A percentile compares a stretch with the other conserved stretches of the same genome.
These are phyloP conservation scores for Blakeslea trispora DNA, from an alignment of 371 early-diverging fungal species.

Conservation along the genomic window DNA sequence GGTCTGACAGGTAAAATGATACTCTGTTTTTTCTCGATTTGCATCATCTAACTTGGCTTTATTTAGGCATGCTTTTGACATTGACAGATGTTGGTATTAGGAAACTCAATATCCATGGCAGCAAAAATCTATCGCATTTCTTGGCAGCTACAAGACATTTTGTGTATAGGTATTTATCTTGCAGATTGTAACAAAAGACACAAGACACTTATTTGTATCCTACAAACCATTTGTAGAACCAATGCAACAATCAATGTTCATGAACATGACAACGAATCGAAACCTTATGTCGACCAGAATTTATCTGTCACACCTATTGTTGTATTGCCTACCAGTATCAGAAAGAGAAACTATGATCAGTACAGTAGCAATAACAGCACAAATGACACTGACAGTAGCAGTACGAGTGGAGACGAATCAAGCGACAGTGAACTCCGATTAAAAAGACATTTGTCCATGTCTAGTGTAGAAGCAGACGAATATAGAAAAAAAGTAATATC, in stretches of 20 bases:
- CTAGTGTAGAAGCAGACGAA: constrained; percentile 25
- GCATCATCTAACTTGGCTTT: too few species aligned
- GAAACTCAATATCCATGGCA: constrained; percentile 67
- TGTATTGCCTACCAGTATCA: constrained; percentile 43
- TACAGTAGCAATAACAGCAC: neutral
- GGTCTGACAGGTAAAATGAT: constrained; percentile 78
- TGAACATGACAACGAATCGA: constrained; percentile 41
- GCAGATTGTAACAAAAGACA: too few species aligned
- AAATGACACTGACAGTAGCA: constrained; percentile 3
- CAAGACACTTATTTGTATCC: too few species aligned
- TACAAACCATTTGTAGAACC: too few species aligned
- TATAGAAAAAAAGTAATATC: constrained; percentile 38
- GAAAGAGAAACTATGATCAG: constrained; percentile 17
- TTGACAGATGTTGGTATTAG: constrained; percentile 76
- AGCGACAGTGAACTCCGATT: neutral
- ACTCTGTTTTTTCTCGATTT: neutral
- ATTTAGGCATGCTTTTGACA: constrained; percentile 90
- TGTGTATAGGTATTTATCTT: constrained; percentile 46
- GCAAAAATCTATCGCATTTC: constrained; percentile 78
- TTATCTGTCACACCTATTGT: constrained; percentile 66
- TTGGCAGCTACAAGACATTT: constrained; percentile 84
- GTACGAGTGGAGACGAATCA: neutral
- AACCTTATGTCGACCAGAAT: constrained; percentile 62
- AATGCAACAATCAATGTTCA: constrained; percentile 43
- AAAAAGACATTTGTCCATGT: neutral